A percentile compares a stretch with the other conserved stretches of the same genome.
Evolutionary conservation across 2,329 filamentous ascomycete species (phyloP).

Genomic region (Aspergillus japonicus): DNA sequence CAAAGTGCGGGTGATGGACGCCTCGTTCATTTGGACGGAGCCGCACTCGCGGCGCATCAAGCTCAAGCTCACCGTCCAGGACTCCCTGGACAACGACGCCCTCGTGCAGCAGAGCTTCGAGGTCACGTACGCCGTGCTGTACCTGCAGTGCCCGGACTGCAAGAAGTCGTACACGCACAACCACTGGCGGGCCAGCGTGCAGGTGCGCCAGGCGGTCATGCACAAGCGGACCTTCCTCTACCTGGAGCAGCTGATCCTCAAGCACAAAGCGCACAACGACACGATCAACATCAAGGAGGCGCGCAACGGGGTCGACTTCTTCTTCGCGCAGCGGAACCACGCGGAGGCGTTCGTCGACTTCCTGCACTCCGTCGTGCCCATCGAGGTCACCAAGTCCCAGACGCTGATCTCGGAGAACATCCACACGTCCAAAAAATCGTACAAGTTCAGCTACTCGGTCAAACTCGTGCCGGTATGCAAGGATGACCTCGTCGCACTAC

Average conservation of each 20-base stretch:
- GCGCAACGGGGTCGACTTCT: conserved; percentile 95
- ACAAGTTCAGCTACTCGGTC: conserved; percentile 90
- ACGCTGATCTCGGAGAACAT: conserved; percentile 91
- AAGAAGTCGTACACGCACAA: conserved; percentile 95
- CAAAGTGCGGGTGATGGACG: conserved; percentile 14
- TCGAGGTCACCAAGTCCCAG: conserved; percentile 78
- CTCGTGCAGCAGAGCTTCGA: conserved; percentile 15
- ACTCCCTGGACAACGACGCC: conserved; percentile 10
- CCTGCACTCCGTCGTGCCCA: conserved; percentile 75
- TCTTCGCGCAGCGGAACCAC: conserved; percentile 83
- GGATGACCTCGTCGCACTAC: conserved; percentile 89
- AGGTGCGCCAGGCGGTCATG: conserved; percentile 93
- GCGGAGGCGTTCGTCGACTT: conserved; percentile 85
- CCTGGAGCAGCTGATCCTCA: conserved; percentile 92
- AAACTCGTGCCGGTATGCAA: conserved; percentile 95
- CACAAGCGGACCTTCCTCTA: conserved; percentile 86
- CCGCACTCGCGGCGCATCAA: conserved; percentile 16
- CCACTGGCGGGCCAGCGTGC: conserved; percentile 89
- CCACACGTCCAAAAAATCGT: conserved; percentile 85
- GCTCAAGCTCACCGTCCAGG: conserved; percentile 15
- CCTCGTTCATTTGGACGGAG: conserved; percentile 15
- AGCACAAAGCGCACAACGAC: conserved; percentile 86
- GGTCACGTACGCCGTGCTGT: conserved; percentile 14
- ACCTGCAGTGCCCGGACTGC: conserved; percentile 58
- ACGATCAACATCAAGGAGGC: conserved; percentile 98